Evolutionary conservation across 768 basidiomycete genomes (phyloP).

Genomic region (Pleurotus giganteus): DNA sequence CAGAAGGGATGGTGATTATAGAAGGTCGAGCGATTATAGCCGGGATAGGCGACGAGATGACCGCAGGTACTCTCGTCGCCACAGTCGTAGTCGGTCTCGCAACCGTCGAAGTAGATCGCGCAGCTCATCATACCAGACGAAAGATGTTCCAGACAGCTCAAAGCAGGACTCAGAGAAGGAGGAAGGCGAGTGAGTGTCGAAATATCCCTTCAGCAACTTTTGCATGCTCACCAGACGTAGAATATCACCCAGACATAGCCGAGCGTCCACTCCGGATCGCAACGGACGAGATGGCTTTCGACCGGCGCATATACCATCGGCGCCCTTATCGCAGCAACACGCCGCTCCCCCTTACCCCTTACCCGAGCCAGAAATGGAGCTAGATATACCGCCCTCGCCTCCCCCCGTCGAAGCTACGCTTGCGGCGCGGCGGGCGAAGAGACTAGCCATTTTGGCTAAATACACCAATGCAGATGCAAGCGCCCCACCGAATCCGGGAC

Average conservation of each 20-base stretch:
- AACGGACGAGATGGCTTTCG: background rate
- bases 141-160: slow-evolving; percentile 17
- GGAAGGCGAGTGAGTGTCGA: slow-evolving; percentile 90
- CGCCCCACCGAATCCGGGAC: slow-evolving; percentile 50
- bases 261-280: slow-evolving; percentile 16
- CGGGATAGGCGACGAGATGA: slow-evolving; percentile 23
- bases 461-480: slow-evolving; percentile 49
- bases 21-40: slow-evolving; percentile 31
- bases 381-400: slow-evolving; percentile 52
- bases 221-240: slow-evolving; percentile 31
- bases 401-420: slow-evolving; percentile 62
- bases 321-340: slow-evolving; percentile 12
- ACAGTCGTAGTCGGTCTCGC: slow-evolving; percentile 2
- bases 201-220: slow-evolving; percentile 11
- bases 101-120: slow-evolving; percentile 10
- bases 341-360: slow-evolving; percentile 21
- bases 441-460: slow-evolving; percentile 80
- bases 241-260: slow-evolving; percentile 58
- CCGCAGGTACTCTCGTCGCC: slow-evolving; percentile 21
- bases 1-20: slow-evolving; percentile 34
- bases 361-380: slow-evolving; percentile 45
- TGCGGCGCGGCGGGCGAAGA: slow-evolving; percentile 66
- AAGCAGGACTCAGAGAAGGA: slow-evolving; percentile 63
- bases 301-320: background rate
- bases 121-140: slow-evolving; percentile 20